phyloP scores from a whole-genome alignment of 164 flowering plant species.

The Nelumbo lutea region DNA sequence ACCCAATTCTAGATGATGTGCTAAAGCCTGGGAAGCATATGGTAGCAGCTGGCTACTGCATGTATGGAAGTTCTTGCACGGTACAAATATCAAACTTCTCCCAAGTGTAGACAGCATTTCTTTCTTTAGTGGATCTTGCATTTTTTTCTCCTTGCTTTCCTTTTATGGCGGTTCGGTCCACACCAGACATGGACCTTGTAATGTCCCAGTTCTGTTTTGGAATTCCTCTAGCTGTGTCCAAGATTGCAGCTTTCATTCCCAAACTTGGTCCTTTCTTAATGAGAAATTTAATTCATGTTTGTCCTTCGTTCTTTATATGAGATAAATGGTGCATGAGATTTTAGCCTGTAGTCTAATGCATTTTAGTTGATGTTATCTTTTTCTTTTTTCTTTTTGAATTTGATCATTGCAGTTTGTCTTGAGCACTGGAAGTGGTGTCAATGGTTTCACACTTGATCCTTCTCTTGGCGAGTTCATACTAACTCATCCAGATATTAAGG shows the following conservation, averaged over 20 bases:
- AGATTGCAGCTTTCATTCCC: background rate
- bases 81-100: conserved; percentile 28
- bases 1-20: conserved; percentile 73
- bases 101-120: background rate
- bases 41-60: conserved; percentile 98
- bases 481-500: conserved; percentile 97
- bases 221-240: background rate
- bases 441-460: conserved; percentile 97
- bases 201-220: background rate
- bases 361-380: background rate
- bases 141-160: background rate
- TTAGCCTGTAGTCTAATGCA: background rate
- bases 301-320: background rate
- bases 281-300: no score
- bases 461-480: conserved; percentile 97
- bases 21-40: conserved; percentile 85
- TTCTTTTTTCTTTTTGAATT: background rate
- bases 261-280: background rate
- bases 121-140: background rate
- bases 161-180: conserved; percentile 2
- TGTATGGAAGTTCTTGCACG: conserved; percentile 99
- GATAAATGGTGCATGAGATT: conserved; percentile 2
- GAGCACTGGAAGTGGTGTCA: conserved; percentile 89
- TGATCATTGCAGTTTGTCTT: conserved; percentile 62
- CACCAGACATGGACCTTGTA: background rate